Base-by-base conservation (phyloP, 106 monocot genomes). In the Iris macrosiphon region DNA sequence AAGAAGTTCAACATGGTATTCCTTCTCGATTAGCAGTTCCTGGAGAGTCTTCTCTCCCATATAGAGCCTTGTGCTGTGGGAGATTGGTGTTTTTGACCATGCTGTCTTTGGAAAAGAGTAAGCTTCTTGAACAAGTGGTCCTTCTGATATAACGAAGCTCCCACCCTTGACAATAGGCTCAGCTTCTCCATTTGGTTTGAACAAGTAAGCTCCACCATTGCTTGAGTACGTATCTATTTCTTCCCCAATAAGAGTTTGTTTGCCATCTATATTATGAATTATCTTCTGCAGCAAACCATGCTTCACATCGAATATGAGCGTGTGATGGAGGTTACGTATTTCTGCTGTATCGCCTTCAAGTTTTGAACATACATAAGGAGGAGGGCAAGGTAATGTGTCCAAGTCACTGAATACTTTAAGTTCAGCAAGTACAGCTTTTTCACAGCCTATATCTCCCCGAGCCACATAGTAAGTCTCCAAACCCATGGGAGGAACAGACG, bases 181-280 rank as follows among this genome's bases (percentile, higher is more conserved):
- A 39, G 96, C 96, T 43, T 86, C 90, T 61, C 83, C 90, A 21
- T 63, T 47, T 49, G 96, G 96, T 60, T 85, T 85, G 66, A 96
- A 96, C 63, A 96, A 72, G 50, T 96, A 96, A n/a, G 96, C 96
- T 5, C 96, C 89, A n/a, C 85, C 90, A 49, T 19, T 38, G 44
- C 96, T 96, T 44, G 62, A 47, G 60, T 96, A 96, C 76, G 90
- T 83, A 17, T 63, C 71, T 57, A 96, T 77, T 60, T 96, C 96
- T 75, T 96, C 96, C 33, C 64, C 72, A 52, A 87, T 13, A 38
- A 55, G 29, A 24, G 69, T 79, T 63, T 82, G 38, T 41, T 60
- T 60, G 3, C 82, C 82, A 62, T 90, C 66, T 57, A 61, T 79
- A 67, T 50, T 49, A 67, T 56, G 37, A n/a, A n/a, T n/a, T 32